Percentiles rank a stretch among this genome's conserved stretches.
Evolutionary conservation across 257 asterid species (phyloP).

Genomic region (Gentiana straminea): DNA sequence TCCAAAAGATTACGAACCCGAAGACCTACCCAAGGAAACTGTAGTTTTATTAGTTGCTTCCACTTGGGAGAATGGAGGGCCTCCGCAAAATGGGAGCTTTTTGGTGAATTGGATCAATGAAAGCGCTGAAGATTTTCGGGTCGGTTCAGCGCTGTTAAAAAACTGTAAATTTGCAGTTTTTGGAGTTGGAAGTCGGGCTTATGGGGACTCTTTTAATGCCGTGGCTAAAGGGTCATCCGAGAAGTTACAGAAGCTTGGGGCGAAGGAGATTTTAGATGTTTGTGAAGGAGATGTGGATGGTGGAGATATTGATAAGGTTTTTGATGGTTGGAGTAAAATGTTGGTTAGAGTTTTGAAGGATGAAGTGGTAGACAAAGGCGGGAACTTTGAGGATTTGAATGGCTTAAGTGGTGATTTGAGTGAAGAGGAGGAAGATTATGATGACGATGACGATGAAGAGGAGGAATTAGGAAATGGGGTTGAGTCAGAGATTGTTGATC

Average conservation of each 20-base stretch:
- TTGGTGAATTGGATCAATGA: conserved; percentile 77
- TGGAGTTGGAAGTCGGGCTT: conserved; percentile 82
- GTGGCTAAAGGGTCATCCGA: conserved; percentile 48
- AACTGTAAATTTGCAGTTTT: conserved; percentile 62
- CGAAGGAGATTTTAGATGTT: conserved; percentile 47
- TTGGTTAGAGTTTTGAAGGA: conserved; percentile 50
- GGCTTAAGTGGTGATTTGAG: conserved; percentile 38
- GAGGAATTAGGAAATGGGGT: conserved; percentile 30
- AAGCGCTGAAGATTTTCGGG: conserved; percentile 91
- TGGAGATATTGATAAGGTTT: conserved; percentile 54
- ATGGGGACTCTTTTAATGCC: conserved; percentile 55
- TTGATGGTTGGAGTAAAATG: conserved; percentile 62
- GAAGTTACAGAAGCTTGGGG: conserved; percentile 68
- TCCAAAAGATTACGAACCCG: conserved; percentile 84
- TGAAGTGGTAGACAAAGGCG: conserved; percentile 21
- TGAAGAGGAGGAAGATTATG: conserved; percentile 28
- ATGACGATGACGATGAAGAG: conserved; percentile 26
- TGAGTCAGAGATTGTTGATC: conserved; percentile 61
- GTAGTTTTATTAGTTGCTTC: conserved; percentile 61
- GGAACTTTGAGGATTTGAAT: conserved; percentile 16
- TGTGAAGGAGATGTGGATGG: conserved; percentile 80
- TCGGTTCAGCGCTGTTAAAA: conserved; percentile 62
- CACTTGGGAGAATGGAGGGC: conserved; percentile 83
- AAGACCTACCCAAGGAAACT: conserved; percentile 62
- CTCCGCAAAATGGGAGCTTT: conserved; percentile 67